Evolutionary conservation across 768 basidiomycete species (phyloP), one percentile per base, ranked within the genome.

Genomic region (Agrocybe praecox): DNA sequence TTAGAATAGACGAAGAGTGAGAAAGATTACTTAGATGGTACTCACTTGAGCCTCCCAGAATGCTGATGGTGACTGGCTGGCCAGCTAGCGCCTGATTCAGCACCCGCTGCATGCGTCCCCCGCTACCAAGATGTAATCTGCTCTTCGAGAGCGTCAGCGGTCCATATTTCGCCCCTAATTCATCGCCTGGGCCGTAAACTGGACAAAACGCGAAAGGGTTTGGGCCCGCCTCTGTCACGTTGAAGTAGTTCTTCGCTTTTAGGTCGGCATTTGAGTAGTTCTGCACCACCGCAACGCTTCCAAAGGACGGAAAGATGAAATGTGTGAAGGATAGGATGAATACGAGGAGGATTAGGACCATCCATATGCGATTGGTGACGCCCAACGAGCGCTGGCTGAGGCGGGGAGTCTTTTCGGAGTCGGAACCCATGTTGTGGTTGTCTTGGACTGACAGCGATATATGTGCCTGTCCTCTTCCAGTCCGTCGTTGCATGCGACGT

Each of bases 121-220:
- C 88, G 53, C 88, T 94, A 1, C 95, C 95, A 0, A 85, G 65
- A 69, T 96, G 89, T 53, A 91, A 68, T 50, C 91, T 75, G 56
- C 84, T 92, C 72, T 88, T 87, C 11, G 91, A 80, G 15, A 98
- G 80, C 12, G 83, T 75, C 53, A 87, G 75, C 2, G 87, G 78
- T 14, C 95, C 92, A 67, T 97, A 92, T 71, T 89, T 89, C 22
- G 77, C 72, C 2, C 87, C 92, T 45, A 98, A 78, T 33, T 81
- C 80, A 70, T 98, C 96, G 1, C 85, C 86, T 2, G 89, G 88
- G 1, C 93, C 92, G 67, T 90, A 92, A 1, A 86, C 80, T 0
- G 96, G 96, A 69, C 96, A 99, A 71, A 98, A 99, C 1, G 80
- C 76, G 71, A 99, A 99, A 0, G 96, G 96, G 54, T 84, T 87